Evolutionary conservation across 371 early-diverging fungal species (phyloP).

Genomic region (Sporodiniella umbellata): DNA sequence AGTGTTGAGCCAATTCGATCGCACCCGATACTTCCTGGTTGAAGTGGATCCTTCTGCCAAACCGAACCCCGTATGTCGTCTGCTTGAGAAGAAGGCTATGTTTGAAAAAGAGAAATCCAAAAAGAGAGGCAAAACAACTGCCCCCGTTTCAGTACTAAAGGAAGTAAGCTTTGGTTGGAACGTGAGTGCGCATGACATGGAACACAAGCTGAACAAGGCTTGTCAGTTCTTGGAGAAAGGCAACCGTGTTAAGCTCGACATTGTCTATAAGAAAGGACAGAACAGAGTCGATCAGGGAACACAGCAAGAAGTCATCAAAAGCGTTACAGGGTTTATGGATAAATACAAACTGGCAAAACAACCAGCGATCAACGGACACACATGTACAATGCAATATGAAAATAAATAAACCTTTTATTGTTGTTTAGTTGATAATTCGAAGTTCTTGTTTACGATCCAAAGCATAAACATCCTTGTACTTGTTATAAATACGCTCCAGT

Average conservation of each 20-base stretch:
- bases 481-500: constrained; percentile 57
- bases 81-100: constrained; percentile 51
- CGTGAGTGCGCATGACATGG: constrained; percentile 54
- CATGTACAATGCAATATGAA: constrained; percentile 39
- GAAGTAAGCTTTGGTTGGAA: constrained; percentile 61
- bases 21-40: constrained; percentile 44
- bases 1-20: constrained; percentile 41
- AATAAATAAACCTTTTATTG: constrained; percentile 10
- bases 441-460: constrained; percentile 58
- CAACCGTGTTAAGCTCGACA: constrained; percentile 53
- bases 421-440: constrained; percentile 46
- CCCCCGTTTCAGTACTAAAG: constrained; percentile 43
- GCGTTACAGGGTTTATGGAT: constrained; percentile 15
- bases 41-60: constrained; percentile 48
- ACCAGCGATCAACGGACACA: constrained; percentile 24
- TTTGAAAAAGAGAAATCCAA: constrained; percentile 51
- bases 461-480: constrained; percentile 74
- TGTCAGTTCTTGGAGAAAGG: constrained; percentile 57
- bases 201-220: constrained; percentile 52
- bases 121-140: constrained; percentile 44
- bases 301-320: constrained; percentile 22
- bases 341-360: constrained; percentile 33
- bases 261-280: constrained; percentile 52
- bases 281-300: constrained; percentile 17
- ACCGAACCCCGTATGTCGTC: constrained; percentile 52